Evolutionary conservation across 768 basidiomycete species (phyloP).

Genomic region (Termitomyces sp.): DNA sequence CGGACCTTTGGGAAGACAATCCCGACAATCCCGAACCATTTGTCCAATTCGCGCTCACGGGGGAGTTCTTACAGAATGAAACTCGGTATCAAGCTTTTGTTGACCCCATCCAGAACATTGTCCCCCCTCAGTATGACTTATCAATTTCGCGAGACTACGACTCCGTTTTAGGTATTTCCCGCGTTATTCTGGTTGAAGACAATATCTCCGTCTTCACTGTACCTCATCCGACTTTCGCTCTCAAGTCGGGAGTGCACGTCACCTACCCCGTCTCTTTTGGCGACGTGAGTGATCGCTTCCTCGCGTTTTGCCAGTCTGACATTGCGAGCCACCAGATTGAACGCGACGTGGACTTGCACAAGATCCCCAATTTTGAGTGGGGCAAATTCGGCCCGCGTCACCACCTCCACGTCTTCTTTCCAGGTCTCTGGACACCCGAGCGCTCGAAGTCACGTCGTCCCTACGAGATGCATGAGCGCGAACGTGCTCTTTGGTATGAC

Average conservation of each 20-base stretch:
- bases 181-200: constrained; percentile 9
- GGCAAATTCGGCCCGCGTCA: constrained; percentile 20
- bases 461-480: constrained; percentile 9
- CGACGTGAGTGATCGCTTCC: no score
- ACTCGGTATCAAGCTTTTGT: background rate
- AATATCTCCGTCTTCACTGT: constrained; percentile 7
- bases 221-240: constrained; percentile 3
- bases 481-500: constrained; percentile 22
- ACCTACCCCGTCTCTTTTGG: background rate
- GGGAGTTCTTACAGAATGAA: background rate
- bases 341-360: constrained; percentile 14
- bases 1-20: background rate
- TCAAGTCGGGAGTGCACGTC: constrained; percentile 10
- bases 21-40: background rate
- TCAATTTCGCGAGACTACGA: constrained; percentile 19
- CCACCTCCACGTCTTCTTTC: constrained; percentile 26
- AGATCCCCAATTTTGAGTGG: constrained; percentile 28
- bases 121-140: background rate
- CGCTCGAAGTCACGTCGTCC: background rate
- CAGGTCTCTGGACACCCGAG: constrained; percentile 18
- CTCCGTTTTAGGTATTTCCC: constrained; percentile 18
- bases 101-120: constrained; percentile 1
- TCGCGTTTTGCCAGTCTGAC: no score
- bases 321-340: background rate
- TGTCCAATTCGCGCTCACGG: background rate